Conservation (phyloP, 2,329 filamentous ascomycete species). For the Cadophora gregata region DNA sequence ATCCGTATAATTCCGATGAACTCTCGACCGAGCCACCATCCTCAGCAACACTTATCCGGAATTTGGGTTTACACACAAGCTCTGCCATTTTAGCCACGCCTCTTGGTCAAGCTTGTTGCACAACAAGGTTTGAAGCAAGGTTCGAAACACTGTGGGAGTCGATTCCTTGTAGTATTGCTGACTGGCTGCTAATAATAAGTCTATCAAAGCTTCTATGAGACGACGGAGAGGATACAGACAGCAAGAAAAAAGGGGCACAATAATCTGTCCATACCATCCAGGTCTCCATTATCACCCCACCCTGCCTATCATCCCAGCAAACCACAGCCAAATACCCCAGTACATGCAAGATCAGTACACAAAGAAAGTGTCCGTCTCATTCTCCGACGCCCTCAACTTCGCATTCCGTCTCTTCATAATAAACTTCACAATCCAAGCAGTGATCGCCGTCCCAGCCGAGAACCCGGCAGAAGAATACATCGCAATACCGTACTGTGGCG, state of each 20-base stretch:
- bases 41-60: neutral
- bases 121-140: neutral
- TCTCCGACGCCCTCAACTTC: conserved; percentile 6
- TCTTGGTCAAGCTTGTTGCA: neutral
- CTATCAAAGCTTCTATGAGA: neutral
- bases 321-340: neutral
- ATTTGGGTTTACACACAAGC: neutral
- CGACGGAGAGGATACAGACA: neutral
- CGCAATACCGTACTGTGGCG: conserved; percentile 5
- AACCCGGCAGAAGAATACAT: conserved; percentile 2
- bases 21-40: neutral
- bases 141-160: neutral
- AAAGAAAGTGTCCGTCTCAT: conserved; percentile 5
- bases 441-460: conserved; percentile 21
- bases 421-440: conserved; percentile 44
- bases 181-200: neutral
- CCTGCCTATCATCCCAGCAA: neutral
- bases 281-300: neutral
- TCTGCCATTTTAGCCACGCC: neutral
- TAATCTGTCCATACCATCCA: neutral
- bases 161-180: neutral
- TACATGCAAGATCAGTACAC: conserved; percentile 2
- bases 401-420: conserved; percentile 4
- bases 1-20: neutral
- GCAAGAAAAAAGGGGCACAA: neutral